These are phyloP conservation scores for Melaleuca quinquenervia DNA, from an alignment of 345 rosid species.

Conservation along the genomic window DNA sequence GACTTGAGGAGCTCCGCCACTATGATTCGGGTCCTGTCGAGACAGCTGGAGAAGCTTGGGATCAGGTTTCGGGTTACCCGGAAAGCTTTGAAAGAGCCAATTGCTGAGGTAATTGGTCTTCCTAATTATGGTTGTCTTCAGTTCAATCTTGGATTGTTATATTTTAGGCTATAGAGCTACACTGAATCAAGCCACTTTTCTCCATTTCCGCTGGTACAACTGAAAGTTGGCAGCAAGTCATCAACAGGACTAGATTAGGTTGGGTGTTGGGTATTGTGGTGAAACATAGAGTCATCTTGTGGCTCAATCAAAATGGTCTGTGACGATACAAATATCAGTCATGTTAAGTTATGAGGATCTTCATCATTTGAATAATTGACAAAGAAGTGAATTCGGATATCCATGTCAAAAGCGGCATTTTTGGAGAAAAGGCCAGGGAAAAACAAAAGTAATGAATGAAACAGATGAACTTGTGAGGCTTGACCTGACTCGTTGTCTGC, in stretches of 20 bases:
- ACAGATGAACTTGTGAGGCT: neutral
- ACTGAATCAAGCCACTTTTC: rapidly evolving
- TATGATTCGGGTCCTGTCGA: constrained; percentile 57
- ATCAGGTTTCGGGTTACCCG: constrained; percentile 77
- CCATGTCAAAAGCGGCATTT: neutral
- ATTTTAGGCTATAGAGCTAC: neutral
- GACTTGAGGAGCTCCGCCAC: constrained; percentile 57
- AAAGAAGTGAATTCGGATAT: neutral
- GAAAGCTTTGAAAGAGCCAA: constrained; percentile 63
- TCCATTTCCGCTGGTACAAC: rapidly evolving
- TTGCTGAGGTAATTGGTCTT: constrained; percentile 46
- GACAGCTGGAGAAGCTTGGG: constrained; percentile 90
- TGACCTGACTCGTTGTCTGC: neutral
- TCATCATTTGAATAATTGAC: neutral
- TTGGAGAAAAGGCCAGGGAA: rapidly evolving
- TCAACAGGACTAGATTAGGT: neutral
- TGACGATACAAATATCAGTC: neutral
- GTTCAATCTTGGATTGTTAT: neutral
- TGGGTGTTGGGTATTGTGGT: neutral
- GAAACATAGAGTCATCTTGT: neutral
- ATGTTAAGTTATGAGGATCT: neutral
- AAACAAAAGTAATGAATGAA: neutral
- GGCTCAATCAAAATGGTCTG: neutral
- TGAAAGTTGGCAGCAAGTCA: neutral
- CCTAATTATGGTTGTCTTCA: neutral